Conservation (phyloP, 768 basidiomycete species). For the Mycena indigotica region DNA sequence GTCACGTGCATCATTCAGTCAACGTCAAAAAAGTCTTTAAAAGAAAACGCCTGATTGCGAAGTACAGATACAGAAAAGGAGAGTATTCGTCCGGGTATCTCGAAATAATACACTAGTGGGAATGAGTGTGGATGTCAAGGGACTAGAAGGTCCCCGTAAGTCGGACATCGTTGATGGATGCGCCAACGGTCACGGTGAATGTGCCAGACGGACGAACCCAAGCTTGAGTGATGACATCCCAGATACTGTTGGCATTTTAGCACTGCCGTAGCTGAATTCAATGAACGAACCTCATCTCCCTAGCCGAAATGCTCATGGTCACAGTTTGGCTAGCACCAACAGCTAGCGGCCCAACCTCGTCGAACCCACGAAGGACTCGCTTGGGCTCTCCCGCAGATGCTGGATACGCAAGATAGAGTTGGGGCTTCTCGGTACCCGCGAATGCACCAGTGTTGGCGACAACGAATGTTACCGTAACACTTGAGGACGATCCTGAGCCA, state of each 20-base stretch:
- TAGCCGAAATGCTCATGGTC: slow-evolving; percentile 37
- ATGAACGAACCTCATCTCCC: slow-evolving; percentile 48
- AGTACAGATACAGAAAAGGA: no score
- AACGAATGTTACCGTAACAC: slow-evolving; percentile 39
- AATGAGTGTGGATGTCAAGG: neutral
- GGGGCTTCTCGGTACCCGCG: slow-evolving; percentile 56
- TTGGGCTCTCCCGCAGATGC: slow-evolving; percentile 47
- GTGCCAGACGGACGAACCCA: slow-evolving; percentile 21
- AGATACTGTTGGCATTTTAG: slow-evolving; percentile 1
- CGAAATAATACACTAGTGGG: neutral
- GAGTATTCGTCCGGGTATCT: slow-evolving; percentile 1
- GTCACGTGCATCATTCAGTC: no score
- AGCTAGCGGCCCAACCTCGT: slow-evolving; percentile 43
- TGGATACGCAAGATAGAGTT: slow-evolving; percentile 57
- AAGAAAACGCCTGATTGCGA: no score
- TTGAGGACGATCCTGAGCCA: slow-evolving; percentile 29
- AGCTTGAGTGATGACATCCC: slow-evolving; percentile 9
- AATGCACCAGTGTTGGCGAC: slow-evolving; percentile 50
- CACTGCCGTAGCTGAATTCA: neutral
- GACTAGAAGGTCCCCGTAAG: slow-evolving; percentile 22
- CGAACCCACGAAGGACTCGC: slow-evolving; percentile 54
- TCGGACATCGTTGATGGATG: slow-evolving; percentile 21
- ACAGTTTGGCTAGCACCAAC: slow-evolving; percentile 40
- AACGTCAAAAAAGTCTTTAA: no score
- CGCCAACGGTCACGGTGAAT: slow-evolving; percentile 19